Evolutionary conservation across 345 rosid species (phyloP).

Genomic region (Brassica incana): DNA sequence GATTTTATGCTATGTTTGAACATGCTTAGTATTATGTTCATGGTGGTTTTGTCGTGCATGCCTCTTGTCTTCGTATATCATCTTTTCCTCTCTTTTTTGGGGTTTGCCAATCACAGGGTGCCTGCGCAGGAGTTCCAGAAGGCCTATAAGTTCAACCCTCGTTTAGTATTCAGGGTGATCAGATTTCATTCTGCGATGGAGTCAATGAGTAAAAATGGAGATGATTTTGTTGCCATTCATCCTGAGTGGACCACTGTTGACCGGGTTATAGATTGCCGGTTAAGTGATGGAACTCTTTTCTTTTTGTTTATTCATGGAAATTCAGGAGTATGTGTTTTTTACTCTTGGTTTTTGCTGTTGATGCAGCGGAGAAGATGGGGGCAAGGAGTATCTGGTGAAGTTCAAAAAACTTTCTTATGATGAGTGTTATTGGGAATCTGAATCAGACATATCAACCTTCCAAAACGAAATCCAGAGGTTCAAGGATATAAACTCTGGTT

Average conservation of each 20-base stretch:
- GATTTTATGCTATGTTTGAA: neutral
- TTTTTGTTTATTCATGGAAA: neutral
- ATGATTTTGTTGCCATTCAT: constrained; percentile 70
- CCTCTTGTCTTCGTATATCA: neutral
- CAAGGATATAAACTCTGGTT: constrained; percentile 51
- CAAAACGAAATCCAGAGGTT: constrained; percentile 74
- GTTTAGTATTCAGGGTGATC: constrained; percentile 60
- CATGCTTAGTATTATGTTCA: neutral
- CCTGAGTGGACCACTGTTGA: constrained; percentile 91
- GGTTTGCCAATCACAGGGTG: constrained; percentile 73
- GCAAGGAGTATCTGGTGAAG: constrained; percentile 78
- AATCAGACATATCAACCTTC: constrained; percentile 78
- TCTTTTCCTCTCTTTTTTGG: no score
- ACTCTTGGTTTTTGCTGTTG: neutral
- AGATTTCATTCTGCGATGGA: constrained; percentile 56
- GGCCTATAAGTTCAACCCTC: constrained; percentile 68
- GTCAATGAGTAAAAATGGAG: constrained; percentile 50
- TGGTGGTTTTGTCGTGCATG: neutral
- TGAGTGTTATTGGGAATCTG: constrained; percentile 88
- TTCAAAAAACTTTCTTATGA: constrained; percentile 74
- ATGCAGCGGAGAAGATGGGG: constrained; percentile 43
- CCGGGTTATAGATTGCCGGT: constrained; percentile 83
- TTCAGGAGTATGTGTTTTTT: neutral
- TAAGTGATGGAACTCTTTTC: constrained; percentile 17
- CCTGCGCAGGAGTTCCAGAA: constrained; percentile 71